phyloP scores from a whole-genome alignment of 2,329 filamentous ascomycete species.

The Cladorrhinum sp. region DNA sequence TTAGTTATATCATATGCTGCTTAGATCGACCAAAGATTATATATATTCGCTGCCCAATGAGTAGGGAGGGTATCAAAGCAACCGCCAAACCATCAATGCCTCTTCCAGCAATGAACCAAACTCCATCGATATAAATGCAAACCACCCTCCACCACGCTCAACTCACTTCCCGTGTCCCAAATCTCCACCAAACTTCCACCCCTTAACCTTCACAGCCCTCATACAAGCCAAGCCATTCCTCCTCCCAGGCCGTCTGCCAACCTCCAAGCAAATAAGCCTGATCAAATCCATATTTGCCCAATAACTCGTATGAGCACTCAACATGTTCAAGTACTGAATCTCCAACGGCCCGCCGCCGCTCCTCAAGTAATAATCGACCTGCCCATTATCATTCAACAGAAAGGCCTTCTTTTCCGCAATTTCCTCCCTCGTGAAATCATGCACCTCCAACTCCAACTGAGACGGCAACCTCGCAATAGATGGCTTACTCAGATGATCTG shows the following conservation, averaged over 20 bases:
- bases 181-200: constrained; percentile 23
- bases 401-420: constrained; percentile 85
- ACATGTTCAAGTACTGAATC: constrained; percentile 96
- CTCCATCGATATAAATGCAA: neutral
- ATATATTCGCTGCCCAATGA: too few species aligned
- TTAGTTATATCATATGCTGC: too few species aligned
- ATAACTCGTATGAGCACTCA: constrained; percentile 92
- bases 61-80: too few species aligned
- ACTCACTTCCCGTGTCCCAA: neutral
- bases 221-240: constrained; percentile 55
- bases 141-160: neutral
- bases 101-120: too few species aligned
- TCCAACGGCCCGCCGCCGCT: constrained; percentile 85
- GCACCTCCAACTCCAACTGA: constrained; percentile 87
- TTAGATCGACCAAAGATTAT: too few species aligned
- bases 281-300: constrained; percentile 87
- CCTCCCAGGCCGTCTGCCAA: constrained; percentile 71
- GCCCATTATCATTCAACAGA: constrained; percentile 91
- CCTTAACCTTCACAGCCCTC: constrained; percentile 56
- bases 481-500: constrained; percentile 27
- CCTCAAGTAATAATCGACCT: constrained; percentile 85
- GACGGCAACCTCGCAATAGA: constrained; percentile 53
- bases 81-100: too few species aligned
- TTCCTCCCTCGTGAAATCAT: constrained; percentile 90
- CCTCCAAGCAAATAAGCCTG: constrained; percentile 84